Evolutionary conservation across 2,329 filamentous ascomycete species (phyloP).

Genomic region (Fusarium sarcochroum): DNA sequence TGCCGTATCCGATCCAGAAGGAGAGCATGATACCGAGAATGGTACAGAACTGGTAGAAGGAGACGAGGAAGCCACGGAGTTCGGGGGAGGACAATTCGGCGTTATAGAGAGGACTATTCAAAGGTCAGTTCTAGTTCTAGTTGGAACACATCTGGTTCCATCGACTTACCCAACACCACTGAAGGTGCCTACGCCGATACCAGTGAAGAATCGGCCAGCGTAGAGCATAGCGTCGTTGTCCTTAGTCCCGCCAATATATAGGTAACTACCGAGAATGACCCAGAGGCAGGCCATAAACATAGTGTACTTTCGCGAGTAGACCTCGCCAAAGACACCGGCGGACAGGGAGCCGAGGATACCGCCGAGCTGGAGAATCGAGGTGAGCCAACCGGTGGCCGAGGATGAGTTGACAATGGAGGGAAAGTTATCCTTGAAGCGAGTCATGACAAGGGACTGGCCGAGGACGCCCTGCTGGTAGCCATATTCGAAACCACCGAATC

Average conservation of each 20-base stretch:
- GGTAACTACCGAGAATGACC: constrained; percentile 61
- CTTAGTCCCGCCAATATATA: constrained; percentile 59
- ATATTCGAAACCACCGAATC: constrained; percentile 45
- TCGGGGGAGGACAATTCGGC: constrained; percentile 72
- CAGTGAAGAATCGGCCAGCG: constrained; percentile 64
- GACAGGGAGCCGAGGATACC: constrained; percentile 63
- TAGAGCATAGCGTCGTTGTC: constrained; percentile 59
- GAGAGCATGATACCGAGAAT: constrained; percentile 61
- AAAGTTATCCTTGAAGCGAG: constrained; percentile 63
- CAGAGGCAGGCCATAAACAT: constrained; percentile 64
- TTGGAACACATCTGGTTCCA: background rate
- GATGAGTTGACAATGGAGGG: constrained; percentile 61
- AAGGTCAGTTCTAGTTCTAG: background rate
- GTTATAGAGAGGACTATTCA: constrained; percentile 59
- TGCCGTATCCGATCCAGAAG: constrained; percentile 62
- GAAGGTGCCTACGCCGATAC: constrained; percentile 63
- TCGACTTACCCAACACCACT: constrained; percentile 54
- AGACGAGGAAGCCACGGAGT: constrained; percentile 74
- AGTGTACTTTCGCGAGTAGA: constrained; percentile 65
- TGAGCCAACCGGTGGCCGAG: constrained; percentile 64
- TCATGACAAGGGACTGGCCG: constrained; percentile 67
- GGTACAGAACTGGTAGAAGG: constrained; percentile 72
- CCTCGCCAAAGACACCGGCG: constrained; percentile 62
- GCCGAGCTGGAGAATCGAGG: constrained; percentile 64
- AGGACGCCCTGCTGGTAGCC: constrained; percentile 65